These are phyloP conservation scores for Acacia confusa DNA, from an alignment of 306 rosid genomes.

Conservation along the genomic window DNA sequence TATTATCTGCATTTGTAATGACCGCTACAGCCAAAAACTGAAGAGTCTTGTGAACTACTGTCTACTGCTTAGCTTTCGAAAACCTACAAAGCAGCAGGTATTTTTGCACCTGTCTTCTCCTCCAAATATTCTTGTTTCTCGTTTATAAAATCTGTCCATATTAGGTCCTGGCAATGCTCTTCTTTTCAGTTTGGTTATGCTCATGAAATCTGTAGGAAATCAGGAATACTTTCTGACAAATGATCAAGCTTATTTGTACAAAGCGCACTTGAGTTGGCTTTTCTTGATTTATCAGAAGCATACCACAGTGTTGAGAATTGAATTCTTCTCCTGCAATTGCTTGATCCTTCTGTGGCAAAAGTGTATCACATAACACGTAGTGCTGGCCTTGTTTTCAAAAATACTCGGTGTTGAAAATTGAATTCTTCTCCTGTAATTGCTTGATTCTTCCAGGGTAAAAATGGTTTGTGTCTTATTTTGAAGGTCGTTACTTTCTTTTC, in stretches of 20 bases:
- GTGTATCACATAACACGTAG: no score
- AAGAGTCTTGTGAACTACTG: constrained; percentile 96
- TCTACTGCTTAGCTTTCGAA: constrained; percentile 82
- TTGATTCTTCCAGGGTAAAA: neutral
- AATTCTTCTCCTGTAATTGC: neutral
- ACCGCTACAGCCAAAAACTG: constrained; percentile 95
- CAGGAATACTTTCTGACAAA: neutral
- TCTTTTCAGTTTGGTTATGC: constrained; percentile 21
- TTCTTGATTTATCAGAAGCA: neutral
- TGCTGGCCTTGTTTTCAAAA: no score
- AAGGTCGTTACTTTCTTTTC: neutral
- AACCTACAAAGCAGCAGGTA: constrained; percentile 97
- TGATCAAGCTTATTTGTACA: constrained; percentile 14
- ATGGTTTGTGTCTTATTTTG: neutral
- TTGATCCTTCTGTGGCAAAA: no score
- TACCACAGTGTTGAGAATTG: neutral
- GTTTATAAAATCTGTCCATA: neutral
- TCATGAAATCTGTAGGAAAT: constrained; percentile 13
- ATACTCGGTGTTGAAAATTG: no score
- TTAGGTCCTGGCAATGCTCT: constrained; percentile 18
- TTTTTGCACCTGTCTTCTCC: constrained; percentile 5
- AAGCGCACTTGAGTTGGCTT: neutral
- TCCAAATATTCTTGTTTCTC: constrained; percentile 3
- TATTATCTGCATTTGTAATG: constrained; percentile 95
- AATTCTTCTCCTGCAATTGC: neutral